Evolutionary conservation across 345 rosid species (phyloP).

Genomic region (Eucalyptus pauciflora): DNA sequence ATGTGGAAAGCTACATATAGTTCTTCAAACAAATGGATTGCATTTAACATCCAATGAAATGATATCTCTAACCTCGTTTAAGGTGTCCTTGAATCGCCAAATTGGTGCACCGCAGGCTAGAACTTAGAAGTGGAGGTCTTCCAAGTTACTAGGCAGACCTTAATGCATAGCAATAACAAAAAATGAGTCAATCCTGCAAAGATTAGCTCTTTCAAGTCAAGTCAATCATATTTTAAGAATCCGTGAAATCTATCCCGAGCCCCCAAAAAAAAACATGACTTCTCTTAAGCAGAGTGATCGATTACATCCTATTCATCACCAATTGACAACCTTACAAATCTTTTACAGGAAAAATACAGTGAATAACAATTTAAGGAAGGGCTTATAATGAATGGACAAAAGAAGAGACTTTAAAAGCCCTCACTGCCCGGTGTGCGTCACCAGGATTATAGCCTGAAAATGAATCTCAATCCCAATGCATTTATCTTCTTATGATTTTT

Average conservation of each 20-base stretch:
- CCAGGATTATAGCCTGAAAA: neutral
- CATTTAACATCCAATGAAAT: neutral
- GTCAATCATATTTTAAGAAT: neutral
- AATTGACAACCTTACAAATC: neutral
- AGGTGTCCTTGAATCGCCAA: neutral
- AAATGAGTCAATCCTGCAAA: neutral
- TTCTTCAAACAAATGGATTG: neutral
- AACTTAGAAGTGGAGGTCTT: neutral
- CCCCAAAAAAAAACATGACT: neutral
- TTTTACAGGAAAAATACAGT: neutral
- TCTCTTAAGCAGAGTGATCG: too few relatives aligned
- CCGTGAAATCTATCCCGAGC: neutral
- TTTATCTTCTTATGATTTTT: neutral
- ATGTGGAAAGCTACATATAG: neutral
- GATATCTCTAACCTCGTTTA: neutral
- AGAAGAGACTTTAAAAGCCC: neutral
- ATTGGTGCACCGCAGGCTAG: neutral
- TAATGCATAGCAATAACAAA: neutral
- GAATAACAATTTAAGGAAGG: neutral
- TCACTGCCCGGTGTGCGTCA: neutral
- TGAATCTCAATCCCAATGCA: neutral
- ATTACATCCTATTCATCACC: neutral
- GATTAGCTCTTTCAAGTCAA: neutral
- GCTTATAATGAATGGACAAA: neutral
- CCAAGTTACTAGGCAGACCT: neutral